phyloP scores from a whole-genome alignment of 352 stramenopile species.

The Phytophthora pinifolia region DNA sequence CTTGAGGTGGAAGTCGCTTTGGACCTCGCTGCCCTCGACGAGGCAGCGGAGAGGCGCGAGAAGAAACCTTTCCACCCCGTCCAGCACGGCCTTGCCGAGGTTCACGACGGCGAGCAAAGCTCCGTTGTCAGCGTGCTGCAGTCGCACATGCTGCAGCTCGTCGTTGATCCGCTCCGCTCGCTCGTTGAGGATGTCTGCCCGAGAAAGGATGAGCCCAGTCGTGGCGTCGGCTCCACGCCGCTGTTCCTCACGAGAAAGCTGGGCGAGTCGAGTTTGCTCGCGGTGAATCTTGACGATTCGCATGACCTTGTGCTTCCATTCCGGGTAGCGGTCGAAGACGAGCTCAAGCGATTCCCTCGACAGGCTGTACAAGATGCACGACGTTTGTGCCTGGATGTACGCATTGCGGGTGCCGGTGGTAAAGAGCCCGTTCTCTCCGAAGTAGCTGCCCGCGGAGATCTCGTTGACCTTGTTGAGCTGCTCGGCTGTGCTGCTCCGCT shows the following conservation, averaged over 20 bases:
- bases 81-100: neutral
- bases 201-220: constrained; percentile 17
- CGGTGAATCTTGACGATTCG: constrained; percentile 59
- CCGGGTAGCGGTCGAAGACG: constrained; percentile 64
- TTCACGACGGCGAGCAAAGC: neutral
- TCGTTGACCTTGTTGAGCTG: constrained; percentile 53
- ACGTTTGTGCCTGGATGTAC: constrained; percentile 48
- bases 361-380: constrained; percentile 62
- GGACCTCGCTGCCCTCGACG: constrained; percentile 32
- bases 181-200: constrained; percentile 20
- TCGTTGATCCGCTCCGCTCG: constrained; percentile 17
- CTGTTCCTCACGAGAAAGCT: constrained; percentile 17
- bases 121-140: constrained; percentile 4
- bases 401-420: constrained; percentile 46
- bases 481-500: constrained; percentile 10
- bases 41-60: constrained; percentile 8
- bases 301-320: constrained; percentile 71
- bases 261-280: constrained; percentile 41
- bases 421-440: constrained; percentile 65
- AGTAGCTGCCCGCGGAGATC: constrained; percentile 53
- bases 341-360: constrained; percentile 61
- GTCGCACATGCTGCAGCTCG: constrained; percentile 11
- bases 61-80: constrained; percentile 6
- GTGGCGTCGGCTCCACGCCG: constrained; percentile 8
- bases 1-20: constrained; percentile 42